Evolutionary conservation across 1,284 basidiomycete genomes (phyloP).

Genomic region (Cutaneotrichosporon sp.): DNA sequence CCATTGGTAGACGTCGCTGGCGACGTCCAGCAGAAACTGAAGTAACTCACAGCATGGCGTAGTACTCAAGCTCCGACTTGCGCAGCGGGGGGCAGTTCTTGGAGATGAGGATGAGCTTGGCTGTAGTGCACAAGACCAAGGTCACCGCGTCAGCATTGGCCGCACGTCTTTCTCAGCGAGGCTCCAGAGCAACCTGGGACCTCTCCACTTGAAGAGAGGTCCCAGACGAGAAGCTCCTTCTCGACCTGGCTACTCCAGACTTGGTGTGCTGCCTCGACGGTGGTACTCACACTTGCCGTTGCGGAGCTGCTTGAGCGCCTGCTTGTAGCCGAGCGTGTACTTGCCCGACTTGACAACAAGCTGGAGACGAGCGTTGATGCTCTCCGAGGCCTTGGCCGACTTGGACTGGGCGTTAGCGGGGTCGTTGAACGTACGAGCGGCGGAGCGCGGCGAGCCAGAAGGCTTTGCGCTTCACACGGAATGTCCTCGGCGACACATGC

Average conservation of each 20-base stretch:
- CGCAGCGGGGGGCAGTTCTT: constrained; percentile 98
- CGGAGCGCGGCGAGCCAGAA: too few species aligned
- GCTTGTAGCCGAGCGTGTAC: constrained; percentile 92
- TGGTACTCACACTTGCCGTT: constrained; percentile 82
- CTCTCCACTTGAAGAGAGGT: neutral
- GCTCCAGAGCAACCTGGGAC: constrained; percentile 5
- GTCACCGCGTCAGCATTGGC: constrained; percentile 53
- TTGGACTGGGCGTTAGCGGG: constrained; percentile 59
- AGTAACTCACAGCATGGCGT: constrained; percentile 80
- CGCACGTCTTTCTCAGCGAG: constrained; percentile 84
- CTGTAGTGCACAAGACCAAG: constrained; percentile 50
- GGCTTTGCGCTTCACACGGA: too few species aligned
- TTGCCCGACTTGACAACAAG: constrained; percentile 91
- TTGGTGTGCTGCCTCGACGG: neutral
- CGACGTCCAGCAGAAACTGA: too few species aligned
- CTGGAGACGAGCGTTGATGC: constrained; percentile 89
- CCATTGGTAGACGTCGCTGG: too few species aligned
- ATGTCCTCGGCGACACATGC: too few species aligned
- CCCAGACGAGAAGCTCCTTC: neutral
- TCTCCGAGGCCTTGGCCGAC: constrained; percentile 83
- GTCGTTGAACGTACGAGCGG: too few species aligned
- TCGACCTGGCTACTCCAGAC: constrained; percentile 2
- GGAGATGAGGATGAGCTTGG: constrained; percentile 97
- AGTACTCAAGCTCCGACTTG: constrained; percentile 99
- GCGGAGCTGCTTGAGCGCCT: constrained; percentile 96